These are phyloP conservation scores for Avena sativa DNA, from an alignment of 176 grass and related monocot genomes.

Conservation along the genomic window DNA sequence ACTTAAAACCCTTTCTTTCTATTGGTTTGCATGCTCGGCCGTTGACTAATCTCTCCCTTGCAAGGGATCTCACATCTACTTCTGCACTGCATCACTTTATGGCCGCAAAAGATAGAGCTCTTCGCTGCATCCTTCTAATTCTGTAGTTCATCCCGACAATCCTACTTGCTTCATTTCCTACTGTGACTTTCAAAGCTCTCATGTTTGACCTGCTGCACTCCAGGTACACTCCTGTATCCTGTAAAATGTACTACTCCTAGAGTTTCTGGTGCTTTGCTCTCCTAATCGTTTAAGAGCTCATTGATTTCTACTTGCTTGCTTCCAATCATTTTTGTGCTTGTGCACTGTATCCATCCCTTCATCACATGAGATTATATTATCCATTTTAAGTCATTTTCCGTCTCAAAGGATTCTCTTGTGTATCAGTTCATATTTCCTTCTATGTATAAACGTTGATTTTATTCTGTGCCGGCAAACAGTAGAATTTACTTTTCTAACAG, in stretches of 20 bases:
- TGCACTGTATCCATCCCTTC: background rate
- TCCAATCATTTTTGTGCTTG: background rate
- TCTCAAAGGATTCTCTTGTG: background rate
- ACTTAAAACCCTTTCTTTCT: background rate
- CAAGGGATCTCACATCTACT: background rate
- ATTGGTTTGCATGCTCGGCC: background rate
- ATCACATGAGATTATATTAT: background rate
- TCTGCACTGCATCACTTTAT: background rate
- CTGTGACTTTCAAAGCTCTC: background rate
- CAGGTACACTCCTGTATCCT: background rate
- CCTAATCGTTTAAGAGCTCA: background rate
- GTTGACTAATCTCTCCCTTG: background rate
- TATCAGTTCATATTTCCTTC: background rate
- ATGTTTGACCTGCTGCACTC: background rate
- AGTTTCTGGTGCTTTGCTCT: background rate
- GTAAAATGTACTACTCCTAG: background rate
- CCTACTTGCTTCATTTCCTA: background rate
- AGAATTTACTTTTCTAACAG: background rate
- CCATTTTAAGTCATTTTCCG: background rate
- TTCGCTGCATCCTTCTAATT: background rate
- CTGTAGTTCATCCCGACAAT: background rate
- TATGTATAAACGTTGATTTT: background rate
- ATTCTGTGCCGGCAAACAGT: background rate
- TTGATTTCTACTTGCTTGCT: background rate
- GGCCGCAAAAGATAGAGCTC: background rate